Conservation (phyloP, 2,329 filamentous ascomycete species). For the Aspergillus sp. region DNA sequence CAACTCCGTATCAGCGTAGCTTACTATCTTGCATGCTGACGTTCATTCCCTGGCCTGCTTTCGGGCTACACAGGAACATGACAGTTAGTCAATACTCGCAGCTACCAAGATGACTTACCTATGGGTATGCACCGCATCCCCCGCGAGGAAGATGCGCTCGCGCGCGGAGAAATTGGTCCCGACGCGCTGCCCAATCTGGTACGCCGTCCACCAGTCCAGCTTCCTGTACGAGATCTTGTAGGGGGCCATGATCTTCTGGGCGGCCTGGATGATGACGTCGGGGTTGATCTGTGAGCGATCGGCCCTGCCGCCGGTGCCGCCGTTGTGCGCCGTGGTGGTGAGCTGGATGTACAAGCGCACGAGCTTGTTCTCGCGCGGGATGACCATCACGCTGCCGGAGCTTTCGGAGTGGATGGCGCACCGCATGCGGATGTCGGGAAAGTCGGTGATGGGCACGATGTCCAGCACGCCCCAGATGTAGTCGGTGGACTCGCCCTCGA, state of each 20-base stretch:
- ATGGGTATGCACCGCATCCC: slow-evolving; percentile 7
- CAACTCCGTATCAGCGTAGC: slow-evolving; percentile 63
- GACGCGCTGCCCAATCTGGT: slow-evolving; percentile 67
- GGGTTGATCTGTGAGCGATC: slow-evolving; percentile 64
- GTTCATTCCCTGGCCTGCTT: slow-evolving; percentile 10
- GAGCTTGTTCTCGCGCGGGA: slow-evolving; percentile 62
- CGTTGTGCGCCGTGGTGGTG: slow-evolving; percentile 42
- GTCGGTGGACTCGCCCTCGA: slow-evolving; percentile 55
- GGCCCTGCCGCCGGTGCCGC: slow-evolving; percentile 39
- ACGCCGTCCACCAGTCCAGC: slow-evolving; percentile 67
- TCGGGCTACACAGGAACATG: background rate
- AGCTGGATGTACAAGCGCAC: slow-evolving; percentile 67
- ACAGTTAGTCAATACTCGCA: background rate
- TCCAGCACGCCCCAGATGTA: slow-evolving; percentile 51
- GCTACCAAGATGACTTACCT: background rate
- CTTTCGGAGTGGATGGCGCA: slow-evolving; percentile 59
- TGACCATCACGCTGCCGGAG: slow-evolving; percentile 62
- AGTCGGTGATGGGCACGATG: slow-evolving; percentile 55
- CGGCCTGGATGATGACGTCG: slow-evolving; percentile 61
- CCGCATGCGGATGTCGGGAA: slow-evolving; percentile 59
- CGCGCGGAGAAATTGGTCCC: slow-evolving; percentile 56
- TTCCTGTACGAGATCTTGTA: slow-evolving; percentile 66
- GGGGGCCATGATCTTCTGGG: slow-evolving; percentile 63
- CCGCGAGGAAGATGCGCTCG: slow-evolving; percentile 57
- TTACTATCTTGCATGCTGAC: slow-evolving; percentile 56